phyloP scores from a whole-genome alignment of 179 eudicot genomes.

The Silene coronaria region DNA sequence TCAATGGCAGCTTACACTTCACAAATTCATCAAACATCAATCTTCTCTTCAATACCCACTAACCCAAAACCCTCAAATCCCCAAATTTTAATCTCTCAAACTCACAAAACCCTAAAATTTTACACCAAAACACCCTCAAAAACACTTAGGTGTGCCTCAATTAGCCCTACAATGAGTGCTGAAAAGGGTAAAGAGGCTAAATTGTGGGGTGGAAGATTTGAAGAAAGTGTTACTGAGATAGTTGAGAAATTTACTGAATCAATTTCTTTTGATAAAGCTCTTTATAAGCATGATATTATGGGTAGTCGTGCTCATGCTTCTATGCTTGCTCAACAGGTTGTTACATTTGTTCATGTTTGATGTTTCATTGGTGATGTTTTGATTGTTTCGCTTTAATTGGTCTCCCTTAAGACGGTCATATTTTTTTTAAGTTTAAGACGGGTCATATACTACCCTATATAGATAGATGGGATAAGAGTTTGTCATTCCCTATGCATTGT shows the following conservation, averaged over 20 bases:
- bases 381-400: neutral
- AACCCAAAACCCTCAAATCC: constrained; percentile 8
- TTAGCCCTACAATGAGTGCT: constrained; percentile 12
- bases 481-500: no score
- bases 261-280: constrained; percentile 75
- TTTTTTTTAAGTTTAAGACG: no score
- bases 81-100: constrained; percentile 12
- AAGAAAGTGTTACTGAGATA: constrained; percentile 76
- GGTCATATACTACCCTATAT: no score
- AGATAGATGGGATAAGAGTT: no score
- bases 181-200: constrained; percentile 53
- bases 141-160: constrained; percentile 15
- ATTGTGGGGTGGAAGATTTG: constrained; percentile 97
- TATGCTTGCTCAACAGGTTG: constrained; percentile 90
- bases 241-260: constrained; percentile 96
- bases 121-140: neutral
- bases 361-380: neutral
- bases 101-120: constrained; percentile 20
- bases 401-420: neutral
- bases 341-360: neutral
- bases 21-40: constrained; percentile 18
- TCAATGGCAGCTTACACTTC: constrained; percentile 20
- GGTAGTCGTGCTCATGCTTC: constrained; percentile 91
- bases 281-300: constrained; percentile 86
- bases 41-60: constrained; percentile 16